Evolutionary conservation across 1,284 basidiomycete genomes (phyloP), one percentile per base, ranked within the genome.

Genomic region (Tremellales sp.): DNA sequence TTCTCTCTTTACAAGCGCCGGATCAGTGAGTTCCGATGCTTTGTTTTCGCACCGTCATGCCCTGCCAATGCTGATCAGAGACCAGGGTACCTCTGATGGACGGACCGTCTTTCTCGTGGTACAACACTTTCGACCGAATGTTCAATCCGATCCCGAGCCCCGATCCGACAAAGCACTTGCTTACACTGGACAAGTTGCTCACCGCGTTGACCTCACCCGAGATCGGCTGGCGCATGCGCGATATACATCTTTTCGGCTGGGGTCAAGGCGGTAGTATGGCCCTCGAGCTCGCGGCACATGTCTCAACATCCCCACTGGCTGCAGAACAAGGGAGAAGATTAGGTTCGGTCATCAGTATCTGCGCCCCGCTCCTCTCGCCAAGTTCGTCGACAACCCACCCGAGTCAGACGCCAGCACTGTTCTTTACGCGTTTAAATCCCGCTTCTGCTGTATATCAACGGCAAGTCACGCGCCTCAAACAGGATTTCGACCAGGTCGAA

Each of bases 201-300:
- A 65, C 75, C 8, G 78, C 86, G 57, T 80, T 94, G 43, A 76
- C 75, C 2, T 53, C 54, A 7, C 42, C 50, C 0, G 52, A 56
- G 23, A 27, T 85, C 56, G 63, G 75, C 1, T 94, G 91, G 91
- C 74, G 80, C 0, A 60, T 78, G 0, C 58, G 80, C 4, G 76
- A 80, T 17, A 84, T 96, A 19, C 90, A 96, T 67, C 64, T 93
- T 12, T 89, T 94, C 59, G 91, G 91, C 4, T 96, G 90, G 61
- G 89, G 81, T 0, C 91, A 96, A 70, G 91, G 91, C 0, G 91
- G 89, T 0, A 87, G 79, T 24, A 81, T 89, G 29, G 87, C 82
- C 2, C 79, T 81, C 1, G 89, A 96, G 68, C 76, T 84, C 26
- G 79, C 77, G 13, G 59, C 86, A 13, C 52, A 52, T 23, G 40